Evolutionary conservation across 805 yeast species (phyloP).

Genomic region (Nakazawaea pomicola): DNA sequence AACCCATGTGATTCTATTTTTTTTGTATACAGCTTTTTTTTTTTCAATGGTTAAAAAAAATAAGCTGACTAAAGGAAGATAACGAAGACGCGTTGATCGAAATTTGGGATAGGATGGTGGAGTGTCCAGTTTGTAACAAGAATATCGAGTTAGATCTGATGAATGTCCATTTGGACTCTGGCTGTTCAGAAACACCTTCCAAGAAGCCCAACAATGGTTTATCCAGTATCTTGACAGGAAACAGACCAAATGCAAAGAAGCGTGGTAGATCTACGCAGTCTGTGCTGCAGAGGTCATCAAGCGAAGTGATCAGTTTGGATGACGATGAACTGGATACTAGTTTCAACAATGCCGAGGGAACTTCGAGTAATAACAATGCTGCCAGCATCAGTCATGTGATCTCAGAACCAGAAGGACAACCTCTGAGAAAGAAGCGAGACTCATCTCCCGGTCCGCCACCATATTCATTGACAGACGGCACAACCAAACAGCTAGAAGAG

Average conservation of each 20-base stretch:
- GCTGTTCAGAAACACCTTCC: slow-evolving; percentile 14
- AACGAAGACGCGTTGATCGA: not conserved
- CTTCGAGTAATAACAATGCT: too few species aligned
- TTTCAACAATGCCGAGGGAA: too few species aligned
- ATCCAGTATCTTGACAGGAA: slow-evolving; percentile 10
- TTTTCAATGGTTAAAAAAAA: not conserved
- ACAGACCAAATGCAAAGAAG: slow-evolving; percentile 3
- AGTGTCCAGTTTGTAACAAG: slow-evolving; percentile 29
- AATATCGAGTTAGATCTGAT: slow-evolving; percentile 24
- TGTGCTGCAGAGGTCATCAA: slow-evolving; percentile 1
- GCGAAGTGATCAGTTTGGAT: slow-evolving; percentile 6
- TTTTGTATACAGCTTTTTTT: not conserved
- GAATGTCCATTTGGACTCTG: slow-evolving; percentile 30
- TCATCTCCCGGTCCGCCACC: slow-evolving; percentile 14
- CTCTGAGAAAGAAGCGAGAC: slow-evolving; percentile 12
- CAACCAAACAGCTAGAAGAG: slow-evolving; percentile 9
- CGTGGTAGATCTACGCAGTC: not conserved
- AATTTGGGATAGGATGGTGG: slow-evolving; percentile 21
- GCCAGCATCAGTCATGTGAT: too few species aligned
- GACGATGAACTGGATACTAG: too few species aligned
- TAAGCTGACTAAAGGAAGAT: not conserved
- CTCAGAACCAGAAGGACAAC: slow-evolving; percentile 6
- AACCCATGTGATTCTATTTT: not conserved
- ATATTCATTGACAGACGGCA: slow-evolving; percentile 15
- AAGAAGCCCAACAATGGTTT: slow-evolving; percentile 3